Base-by-base conservation (phyloP, 805 yeast species). In the Pichia nanzhaoensis region DNA sequence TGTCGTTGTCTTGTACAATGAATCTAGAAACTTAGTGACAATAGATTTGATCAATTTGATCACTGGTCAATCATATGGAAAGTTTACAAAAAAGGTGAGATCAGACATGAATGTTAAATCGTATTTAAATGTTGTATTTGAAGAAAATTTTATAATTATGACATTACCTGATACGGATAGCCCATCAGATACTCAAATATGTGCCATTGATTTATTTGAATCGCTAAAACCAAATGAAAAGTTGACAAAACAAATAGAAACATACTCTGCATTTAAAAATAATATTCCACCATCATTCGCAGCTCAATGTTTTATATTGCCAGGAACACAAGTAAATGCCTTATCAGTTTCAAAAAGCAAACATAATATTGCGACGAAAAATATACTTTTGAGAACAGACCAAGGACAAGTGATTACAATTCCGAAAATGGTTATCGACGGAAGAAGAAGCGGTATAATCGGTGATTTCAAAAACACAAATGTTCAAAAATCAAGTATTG, bases 111-210 rank as follows among this genome's bases (percentile, higher is more conserved):
- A 39, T 3, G 9, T 8, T 7, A 32, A 17, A 24, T 8, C 1
- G 1, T 73, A 2, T 59, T 4, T 87, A 24, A 65, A 72, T 19
- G 55, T 87, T 22, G 69, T 79, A 1, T 74, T 79, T 61, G 93
- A 88, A 40, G 98, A 91, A 58, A 79, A 90, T 63, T 91, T 93
- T 85, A 67, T 88, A 16, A 71, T 86, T 10, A 82, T 84, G 57
- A 68, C 90, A 0, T 82, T 78, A 54, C 76, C 72, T 56, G 73
- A 80, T 45, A 56, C 58, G 1, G 59, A 59, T 2, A 81, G 82
- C 10, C 17, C 24, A 18, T 59, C 69, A 18, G 49, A 55, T n/a
- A 71, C 77, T 3, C 75, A 81, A 54, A 57, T 93, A 13, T 78
- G 73, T 14, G 88, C 84, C 3, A 67, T 87, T 55, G 97, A 93